Conservation (phyloP, 345 rosid species). For the Geranium rotundifolium region DNA sequence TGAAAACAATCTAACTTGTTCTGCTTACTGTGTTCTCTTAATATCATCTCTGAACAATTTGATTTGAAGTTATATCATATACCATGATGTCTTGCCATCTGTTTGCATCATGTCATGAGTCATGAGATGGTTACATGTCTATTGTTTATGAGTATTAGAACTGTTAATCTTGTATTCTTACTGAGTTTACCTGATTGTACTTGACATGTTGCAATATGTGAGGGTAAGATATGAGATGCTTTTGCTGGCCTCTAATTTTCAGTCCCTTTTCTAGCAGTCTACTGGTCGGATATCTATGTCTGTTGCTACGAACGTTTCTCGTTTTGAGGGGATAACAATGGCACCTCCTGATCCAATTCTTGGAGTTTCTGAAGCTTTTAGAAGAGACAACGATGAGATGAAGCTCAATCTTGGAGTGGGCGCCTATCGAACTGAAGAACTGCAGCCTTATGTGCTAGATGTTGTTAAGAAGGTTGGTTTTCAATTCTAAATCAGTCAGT, state of each 20-base stretch:
- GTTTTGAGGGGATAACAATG: constrained; percentile 76
- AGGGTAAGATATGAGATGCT: background rate
- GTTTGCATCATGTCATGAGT: background rate
- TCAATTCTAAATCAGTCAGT: constrained; percentile 1
- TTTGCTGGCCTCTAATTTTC: background rate
- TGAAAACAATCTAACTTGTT: no score
- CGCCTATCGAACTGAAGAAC: constrained; percentile 87
- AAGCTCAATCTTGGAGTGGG: constrained; percentile 99
- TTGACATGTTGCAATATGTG: background rate
- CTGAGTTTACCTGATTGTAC: background rate
- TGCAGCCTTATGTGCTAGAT: constrained; percentile 86
- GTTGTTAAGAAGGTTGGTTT: constrained; percentile 81
- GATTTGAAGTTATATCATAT: background rate
- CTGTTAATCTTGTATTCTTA: background rate
- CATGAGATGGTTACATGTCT: background rate
- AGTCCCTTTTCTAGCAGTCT: constrained; percentile 31
- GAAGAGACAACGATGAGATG: constrained; percentile 57
- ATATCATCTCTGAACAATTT: background rate
- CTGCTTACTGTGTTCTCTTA: background rate
- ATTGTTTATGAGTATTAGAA: background rate
- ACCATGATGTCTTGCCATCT: background rate
- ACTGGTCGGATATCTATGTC: constrained; percentile 54
- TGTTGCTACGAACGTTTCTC: constrained; percentile 53
- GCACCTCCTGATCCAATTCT: constrained; percentile 99
- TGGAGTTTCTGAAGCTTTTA: constrained; percentile 94